Percentiles rank a stretch among this genome's conserved stretches.
Conservation (phyloP, 257 asterid species). For the Buddleja alternifolia region DNA sequence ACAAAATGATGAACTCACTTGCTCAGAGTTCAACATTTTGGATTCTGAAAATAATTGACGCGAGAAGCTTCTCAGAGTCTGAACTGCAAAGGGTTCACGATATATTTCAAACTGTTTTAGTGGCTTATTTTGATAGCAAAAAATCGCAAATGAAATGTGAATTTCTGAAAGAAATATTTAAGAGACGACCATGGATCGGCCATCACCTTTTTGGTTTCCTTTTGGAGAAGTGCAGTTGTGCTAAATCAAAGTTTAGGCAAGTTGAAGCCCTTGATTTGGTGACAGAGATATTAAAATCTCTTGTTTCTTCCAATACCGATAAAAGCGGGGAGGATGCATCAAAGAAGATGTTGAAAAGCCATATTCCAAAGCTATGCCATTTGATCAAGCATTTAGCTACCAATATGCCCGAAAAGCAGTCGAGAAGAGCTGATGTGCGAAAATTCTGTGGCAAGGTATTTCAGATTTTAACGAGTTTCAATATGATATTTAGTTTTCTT, state of each 20-base stretch:
- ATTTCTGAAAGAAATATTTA: slow-evolving; percentile 73
- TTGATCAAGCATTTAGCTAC: slow-evolving; percentile 59
- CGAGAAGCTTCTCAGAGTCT: slow-evolving; percentile 56
- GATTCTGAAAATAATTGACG: slow-evolving; percentile 80
- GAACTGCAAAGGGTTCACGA: slow-evolving; percentile 62
- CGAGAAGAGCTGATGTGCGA: slow-evolving; percentile 82
- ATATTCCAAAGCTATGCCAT: slow-evolving; percentile 50
- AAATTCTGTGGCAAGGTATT: slow-evolving; percentile 79
- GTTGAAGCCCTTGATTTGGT: slow-evolving; percentile 88
- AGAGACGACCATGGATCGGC: slow-evolving; percentile 82
- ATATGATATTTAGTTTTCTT: slow-evolving; percentile 48
- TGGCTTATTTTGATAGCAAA: slow-evolving; percentile 76
- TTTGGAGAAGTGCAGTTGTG: slow-evolving; percentile 75
- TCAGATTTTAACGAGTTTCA: slow-evolving; percentile 49
- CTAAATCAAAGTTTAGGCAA: slow-evolving; percentile 73
- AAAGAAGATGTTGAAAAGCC: slow-evolving; percentile 48
- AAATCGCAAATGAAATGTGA: slow-evolving; percentile 82
- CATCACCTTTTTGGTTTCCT: slow-evolving; percentile 63
- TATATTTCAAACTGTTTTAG: slow-evolving; percentile 54
- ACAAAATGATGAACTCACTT: slow-evolving; percentile 76
- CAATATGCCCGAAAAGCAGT: slow-evolving; percentile 83
- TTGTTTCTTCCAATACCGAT: slow-evolving; percentile 36
- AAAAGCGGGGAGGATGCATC: slow-evolving; percentile 33
- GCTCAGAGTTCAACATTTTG: slow-evolving; percentile 83
- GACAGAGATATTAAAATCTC: slow-evolving; percentile 56